Percentiles rank a stretch among this genome's conserved stretches.
Evolutionary conservation across 2,329 filamentous ascomycete species (phyloP).

Genomic region (Alternaria sp.): DNA sequence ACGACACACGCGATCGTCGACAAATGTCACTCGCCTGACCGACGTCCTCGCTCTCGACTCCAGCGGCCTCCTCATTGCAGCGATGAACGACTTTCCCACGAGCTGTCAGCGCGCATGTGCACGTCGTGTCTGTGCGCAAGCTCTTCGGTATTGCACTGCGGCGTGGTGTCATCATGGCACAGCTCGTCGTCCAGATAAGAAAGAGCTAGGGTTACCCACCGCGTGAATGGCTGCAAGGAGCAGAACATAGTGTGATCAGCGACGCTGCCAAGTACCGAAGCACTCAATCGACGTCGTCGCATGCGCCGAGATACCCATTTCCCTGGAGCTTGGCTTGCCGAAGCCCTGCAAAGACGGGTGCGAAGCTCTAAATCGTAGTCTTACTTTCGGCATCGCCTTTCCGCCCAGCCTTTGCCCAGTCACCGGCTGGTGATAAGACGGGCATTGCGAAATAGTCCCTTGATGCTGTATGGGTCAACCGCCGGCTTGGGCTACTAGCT

Average conservation of each 20-base stretch:
- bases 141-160: neutral
- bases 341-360: conserved; percentile 11
- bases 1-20: neutral
- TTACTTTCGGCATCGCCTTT: neutral
- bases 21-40: neutral
- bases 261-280: conserved; percentile 34
- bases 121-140: neutral
- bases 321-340: conserved; percentile 22
- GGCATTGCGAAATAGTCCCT: neutral
- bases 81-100: neutral
- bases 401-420: conserved; percentile 23
- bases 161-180: neutral
- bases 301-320: conserved; percentile 25
- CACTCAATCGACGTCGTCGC: conserved; percentile 21
- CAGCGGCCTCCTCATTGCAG: neutral
- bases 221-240: conserved; percentile 10
- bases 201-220: conserved; percentile 6
- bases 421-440: conserved; percentile 31
- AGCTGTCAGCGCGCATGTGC: neutral
- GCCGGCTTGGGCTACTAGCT: neutral
- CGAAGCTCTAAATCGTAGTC: conserved; percentile 6
- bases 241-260: conserved; percentile 22
- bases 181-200: conserved; percentile 24
- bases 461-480: neutral
- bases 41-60: neutral